These are phyloP conservation scores for Adenanthera pavonina DNA, from an alignment of 306 rosid genomes.

Conservation along the genomic window DNA sequence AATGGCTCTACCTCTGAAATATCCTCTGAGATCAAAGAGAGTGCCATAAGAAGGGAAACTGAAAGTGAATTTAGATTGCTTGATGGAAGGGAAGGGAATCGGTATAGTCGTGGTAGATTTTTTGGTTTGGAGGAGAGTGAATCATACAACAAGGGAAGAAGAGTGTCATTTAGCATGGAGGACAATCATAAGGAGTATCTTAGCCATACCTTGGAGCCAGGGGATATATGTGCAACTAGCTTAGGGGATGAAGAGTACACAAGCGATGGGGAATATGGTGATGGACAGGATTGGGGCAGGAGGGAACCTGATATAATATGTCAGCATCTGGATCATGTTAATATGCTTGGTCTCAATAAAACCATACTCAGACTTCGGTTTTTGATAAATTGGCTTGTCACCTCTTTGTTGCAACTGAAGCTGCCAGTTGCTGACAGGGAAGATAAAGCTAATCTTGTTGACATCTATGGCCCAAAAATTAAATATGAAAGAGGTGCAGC, in stretches of 20 bases:
- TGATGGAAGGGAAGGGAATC: constrained; percentile 78
- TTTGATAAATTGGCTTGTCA: constrained; percentile 94
- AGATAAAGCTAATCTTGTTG: constrained; percentile 62
- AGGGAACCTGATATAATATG: constrained; percentile 82
- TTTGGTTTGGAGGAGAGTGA: constrained; percentile 83
- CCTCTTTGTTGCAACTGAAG: constrained; percentile 81
- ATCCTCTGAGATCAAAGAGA: constrained; percentile 72
- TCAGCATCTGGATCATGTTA: constrained; percentile 79
- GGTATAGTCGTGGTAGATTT: constrained; percentile 68
- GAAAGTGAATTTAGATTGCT: constrained; percentile 92
- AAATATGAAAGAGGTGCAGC: constrained; percentile 98
- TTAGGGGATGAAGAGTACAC: constrained; percentile 74
- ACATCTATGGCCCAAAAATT: constrained; percentile 91
- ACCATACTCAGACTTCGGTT: constrained; percentile 83
- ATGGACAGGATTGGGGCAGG: constrained; percentile 59
- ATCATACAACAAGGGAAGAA: constrained; percentile 61
- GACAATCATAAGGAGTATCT: constrained; percentile 63
- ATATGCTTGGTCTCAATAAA: constrained; percentile 89
- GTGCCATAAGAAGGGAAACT: constrained; percentile 95
- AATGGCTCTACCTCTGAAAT: constrained; percentile 64
- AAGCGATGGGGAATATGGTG: constrained; percentile 82
- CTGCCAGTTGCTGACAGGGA: constrained; percentile 60
- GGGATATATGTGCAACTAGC: constrained; percentile 71
- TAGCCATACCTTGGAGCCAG: constrained; percentile 57
- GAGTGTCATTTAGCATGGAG: constrained; percentile 86